Evolutionary conservation across 305 asterid species (phyloP), one percentile per base, ranked within the genome.

Genomic region (Petunia hybrid): DNA sequence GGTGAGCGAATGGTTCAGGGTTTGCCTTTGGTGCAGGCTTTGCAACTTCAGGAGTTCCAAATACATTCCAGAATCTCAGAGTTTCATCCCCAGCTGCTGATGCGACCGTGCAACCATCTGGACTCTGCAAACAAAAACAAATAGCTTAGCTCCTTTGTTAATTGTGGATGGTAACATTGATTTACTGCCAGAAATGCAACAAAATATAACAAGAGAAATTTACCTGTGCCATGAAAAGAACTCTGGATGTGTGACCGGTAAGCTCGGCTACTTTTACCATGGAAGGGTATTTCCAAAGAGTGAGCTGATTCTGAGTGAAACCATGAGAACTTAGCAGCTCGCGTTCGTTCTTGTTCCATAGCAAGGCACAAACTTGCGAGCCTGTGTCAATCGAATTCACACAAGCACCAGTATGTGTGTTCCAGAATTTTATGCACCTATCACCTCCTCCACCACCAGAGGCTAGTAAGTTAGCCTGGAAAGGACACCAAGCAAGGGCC

Each of bases 401-500:
- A 89, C 97, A 93, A 6, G 97, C 95, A 22, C 98, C 98, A 2
- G 97, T 93, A 87, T 91, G 97, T 4, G 93, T 91, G 86, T 95
- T 93, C 99, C 98, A 94, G 85, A 92, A 85, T 81, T 90, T 94
- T n/a, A 94, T 91, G 87, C 90, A 88, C 88, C 89, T 83, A 56
- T 94, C 98, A 14, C 89, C 89, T 1, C 93, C 97, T 12, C 97
- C 97, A 39, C 98, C 98, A 60, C 98, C 97, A 0, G 97, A 89
- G 57, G 97, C 97, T 84, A 94, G 77, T 43, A 94, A 82, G 63
- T 94, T 95, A 2, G 86, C 92, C 85, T 95, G 99, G 83, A 93
- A 95, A 13, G 99, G 98, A 80, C 99, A 95, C 99, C 99, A 95
- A 6, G 98, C 97, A 4, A 94, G 97, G 8, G 98, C 98, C 82